phyloP scores from a whole-genome alignment of 2,329 filamentous ascomycete genomes.

The Colletotrichum agaves region DNA sequence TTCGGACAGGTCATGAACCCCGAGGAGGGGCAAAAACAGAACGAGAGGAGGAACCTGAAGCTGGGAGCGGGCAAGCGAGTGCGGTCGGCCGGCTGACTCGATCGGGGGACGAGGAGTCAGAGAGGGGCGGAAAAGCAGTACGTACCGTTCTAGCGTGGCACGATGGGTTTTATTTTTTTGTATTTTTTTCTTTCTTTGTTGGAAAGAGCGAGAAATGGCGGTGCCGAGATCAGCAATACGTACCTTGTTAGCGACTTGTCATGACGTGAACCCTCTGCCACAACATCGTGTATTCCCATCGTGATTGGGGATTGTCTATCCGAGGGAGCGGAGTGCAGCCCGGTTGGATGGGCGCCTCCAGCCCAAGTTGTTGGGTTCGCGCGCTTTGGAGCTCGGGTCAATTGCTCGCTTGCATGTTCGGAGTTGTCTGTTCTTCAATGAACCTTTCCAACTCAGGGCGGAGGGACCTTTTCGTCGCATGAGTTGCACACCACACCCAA shows the following conservation, averaged over 20 bases:
- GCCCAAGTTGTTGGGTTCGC: not conserved
- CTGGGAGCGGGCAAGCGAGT: constrained; percentile 21
- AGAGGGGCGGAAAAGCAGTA: not conserved
- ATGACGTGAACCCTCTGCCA: constrained; percentile 24
- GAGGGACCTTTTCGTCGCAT: constrained; percentile 1
- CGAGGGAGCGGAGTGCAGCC: not conserved
- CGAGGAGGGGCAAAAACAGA: constrained; percentile 18
- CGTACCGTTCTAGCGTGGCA: not conserved
- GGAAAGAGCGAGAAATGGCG: too few species aligned
- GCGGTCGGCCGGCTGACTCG: constrained; percentile 27
- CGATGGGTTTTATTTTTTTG: too few species aligned
- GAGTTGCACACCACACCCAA: not conserved
- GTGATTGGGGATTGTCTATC: too few species aligned
- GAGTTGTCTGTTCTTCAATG: constrained; percentile 15
- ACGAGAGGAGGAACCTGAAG: not conserved
- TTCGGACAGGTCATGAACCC: constrained; percentile 29
- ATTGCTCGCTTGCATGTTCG: not conserved
- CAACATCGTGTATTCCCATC: too few species aligned
- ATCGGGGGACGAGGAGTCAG: not conserved
- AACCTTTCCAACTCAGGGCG: constrained; percentile 12
- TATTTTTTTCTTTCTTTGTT: too few species aligned
- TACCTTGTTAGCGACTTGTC: not conserved
- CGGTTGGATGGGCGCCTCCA: not conserved
- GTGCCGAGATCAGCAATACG: too few species aligned
- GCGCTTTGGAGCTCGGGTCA: not conserved